These are phyloP conservation scores for Oleoguttula mirabilis DNA, from an alignment of 495 filamentous ascomycete species.

Conservation along the genomic window DNA sequence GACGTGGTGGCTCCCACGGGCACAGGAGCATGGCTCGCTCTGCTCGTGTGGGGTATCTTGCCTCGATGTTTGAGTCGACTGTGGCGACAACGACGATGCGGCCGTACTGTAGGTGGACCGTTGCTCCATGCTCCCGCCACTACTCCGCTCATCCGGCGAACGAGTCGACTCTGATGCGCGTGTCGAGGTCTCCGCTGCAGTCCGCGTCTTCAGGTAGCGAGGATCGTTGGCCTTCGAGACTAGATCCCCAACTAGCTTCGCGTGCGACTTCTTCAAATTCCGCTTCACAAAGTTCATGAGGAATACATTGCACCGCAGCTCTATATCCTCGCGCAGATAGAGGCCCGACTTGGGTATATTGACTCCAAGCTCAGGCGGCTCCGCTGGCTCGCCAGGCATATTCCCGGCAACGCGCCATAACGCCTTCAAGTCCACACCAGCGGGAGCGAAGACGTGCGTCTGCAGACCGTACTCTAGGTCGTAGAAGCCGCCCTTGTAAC, in stretches of 20 bases:
- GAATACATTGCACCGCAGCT: slow-evolving; percentile 63
- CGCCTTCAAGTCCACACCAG: slow-evolving; percentile 54
- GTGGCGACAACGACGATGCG: background rate
- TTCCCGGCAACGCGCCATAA: slow-evolving; percentile 62
- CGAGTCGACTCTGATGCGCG: no score
- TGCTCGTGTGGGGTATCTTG: background rate
- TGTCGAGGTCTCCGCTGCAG: no score
- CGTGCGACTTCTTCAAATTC: slow-evolving; percentile 60
- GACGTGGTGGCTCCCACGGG: background rate
- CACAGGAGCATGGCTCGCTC: slow-evolving; percentile 5
- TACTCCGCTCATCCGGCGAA: no score
- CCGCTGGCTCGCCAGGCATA: slow-evolving; percentile 48
- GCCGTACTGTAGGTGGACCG: no score
- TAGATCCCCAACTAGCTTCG: slow-evolving; percentile 51
- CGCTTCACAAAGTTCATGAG: slow-evolving; percentile 61
- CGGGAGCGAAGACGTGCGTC: slow-evolving; percentile 63
- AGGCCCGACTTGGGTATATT: slow-evolving; percentile 51
- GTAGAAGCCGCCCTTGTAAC: slow-evolving; percentile 65
- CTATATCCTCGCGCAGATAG: slow-evolving; percentile 64
- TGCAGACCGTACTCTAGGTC: slow-evolving; percentile 55
- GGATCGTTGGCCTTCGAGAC: slow-evolving; percentile 44
- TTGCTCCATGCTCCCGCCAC: no score
- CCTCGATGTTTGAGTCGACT: background rate
- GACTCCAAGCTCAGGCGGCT: slow-evolving; percentile 48
- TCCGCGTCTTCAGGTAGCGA: no score